Evolutionary conservation across 1,139 yeast genomes (phyloP).

Genomic region (Kodamaea ohmeri): DNA sequence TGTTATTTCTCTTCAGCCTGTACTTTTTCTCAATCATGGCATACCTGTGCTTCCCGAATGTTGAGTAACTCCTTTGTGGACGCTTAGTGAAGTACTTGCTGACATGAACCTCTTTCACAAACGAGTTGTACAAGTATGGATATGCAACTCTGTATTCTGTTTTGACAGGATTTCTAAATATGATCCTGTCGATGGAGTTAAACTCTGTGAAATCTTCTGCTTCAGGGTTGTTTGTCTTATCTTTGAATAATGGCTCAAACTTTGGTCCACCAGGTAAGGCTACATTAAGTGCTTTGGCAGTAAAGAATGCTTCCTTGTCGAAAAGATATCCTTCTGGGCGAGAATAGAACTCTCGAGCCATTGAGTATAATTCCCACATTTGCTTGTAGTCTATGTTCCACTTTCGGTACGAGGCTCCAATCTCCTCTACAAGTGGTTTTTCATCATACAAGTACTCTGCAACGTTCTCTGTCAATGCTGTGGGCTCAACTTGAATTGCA

Average conservation of each 20-base stretch:
- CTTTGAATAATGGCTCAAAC: slow-evolving; percentile 83
- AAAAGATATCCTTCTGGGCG: slow-evolving; percentile 61
- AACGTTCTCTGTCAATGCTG: slow-evolving; percentile 59
- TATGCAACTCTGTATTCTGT: slow-evolving; percentile 85
- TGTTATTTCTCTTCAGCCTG: background rate
- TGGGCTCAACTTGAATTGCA: slow-evolving; percentile 62
- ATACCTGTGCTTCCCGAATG: background rate
- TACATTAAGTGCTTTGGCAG: slow-evolving; percentile 85
- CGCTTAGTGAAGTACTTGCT: background rate
- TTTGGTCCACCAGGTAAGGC: slow-evolving; percentile 96
- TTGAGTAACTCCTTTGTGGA: background rate
- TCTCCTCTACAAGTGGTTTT: slow-evolving; percentile 65
- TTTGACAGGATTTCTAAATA: slow-evolving; percentile 70
- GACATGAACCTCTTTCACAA: slow-evolving; percentile 56
- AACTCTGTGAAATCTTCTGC: slow-evolving; percentile 84
- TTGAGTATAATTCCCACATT: slow-evolving; percentile 63
- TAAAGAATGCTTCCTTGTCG: slow-evolving; percentile 73
- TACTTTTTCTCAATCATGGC: background rate
- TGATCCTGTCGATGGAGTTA: slow-evolving; percentile 82
- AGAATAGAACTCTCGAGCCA: slow-evolving; percentile 62
- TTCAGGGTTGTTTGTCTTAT: slow-evolving; percentile 52
- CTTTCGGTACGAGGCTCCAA: slow-evolving; percentile 69
- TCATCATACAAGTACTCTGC: slow-evolving; percentile 80
- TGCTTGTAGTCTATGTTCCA: slow-evolving; percentile 67
- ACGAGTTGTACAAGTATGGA: slow-evolving; percentile 80